These are phyloP conservation scores for Daldinia bambusicola DNA, from an alignment of 495 filamentous ascomycete species.

Conservation along the genomic window DNA sequence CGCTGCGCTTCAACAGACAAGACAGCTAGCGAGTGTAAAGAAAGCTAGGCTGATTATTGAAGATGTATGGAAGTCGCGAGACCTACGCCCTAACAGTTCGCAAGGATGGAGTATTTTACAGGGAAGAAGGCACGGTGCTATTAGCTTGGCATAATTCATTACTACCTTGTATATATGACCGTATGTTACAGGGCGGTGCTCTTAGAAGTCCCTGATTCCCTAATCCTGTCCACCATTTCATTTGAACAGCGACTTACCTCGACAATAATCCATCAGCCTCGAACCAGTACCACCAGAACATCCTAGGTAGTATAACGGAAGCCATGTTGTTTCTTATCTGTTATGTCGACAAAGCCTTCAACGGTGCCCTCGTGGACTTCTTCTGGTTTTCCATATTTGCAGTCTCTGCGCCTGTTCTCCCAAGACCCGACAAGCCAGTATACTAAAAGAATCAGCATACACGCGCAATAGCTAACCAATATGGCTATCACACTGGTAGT, in stretches of 20 bases:
- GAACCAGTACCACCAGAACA: not conserved
- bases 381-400: constrained; percentile 38
- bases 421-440: constrained; percentile 46
- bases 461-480: constrained; percentile 47
- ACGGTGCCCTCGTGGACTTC: constrained; percentile 23
- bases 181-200: not conserved
- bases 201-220: not conserved
- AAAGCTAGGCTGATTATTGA: constrained; percentile 40
- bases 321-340: constrained; percentile 47
- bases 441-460: constrained; percentile 42
- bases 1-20: constrained; percentile 33
- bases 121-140: constrained; percentile 37
- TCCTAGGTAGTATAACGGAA: constrained; percentile 48
- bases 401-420: constrained; percentile 43
- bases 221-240: not conserved
- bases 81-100: constrained; percentile 26
- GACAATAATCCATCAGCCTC: not conserved
- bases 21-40: constrained; percentile 36
- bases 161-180: not conserved
- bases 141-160: constrained; percentile 39
- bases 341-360: constrained; percentile 46
- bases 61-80: constrained; percentile 38
- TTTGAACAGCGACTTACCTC: not conserved
- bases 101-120: constrained; percentile 34
- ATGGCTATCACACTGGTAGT: constrained; percentile 49